Evolutionary conservation across 2,329 filamentous ascomycete species (phyloP), one percentile per base, ranked within the genome.

Genomic region (Fusarium verrucosum): DNA sequence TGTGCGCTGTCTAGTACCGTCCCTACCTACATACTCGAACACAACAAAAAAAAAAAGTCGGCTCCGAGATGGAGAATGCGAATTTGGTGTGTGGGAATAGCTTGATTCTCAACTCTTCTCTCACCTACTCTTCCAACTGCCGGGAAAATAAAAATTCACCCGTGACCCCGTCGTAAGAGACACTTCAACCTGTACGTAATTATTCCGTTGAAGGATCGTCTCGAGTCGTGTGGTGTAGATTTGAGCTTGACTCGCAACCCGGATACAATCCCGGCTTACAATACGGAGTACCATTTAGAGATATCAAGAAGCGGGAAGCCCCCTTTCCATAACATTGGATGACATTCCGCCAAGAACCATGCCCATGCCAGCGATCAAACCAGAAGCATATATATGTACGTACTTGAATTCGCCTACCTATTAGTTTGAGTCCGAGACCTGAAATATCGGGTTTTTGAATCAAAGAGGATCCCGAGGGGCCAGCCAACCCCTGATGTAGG

Each of bases 131-230:
- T 54, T 44, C 13, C 38, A 56, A 65, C 43, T 69, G 56, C 57
- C 54, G 54, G 40, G 32, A 47, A 25, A 32, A 43, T 38, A 63
- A 40, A 52, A 54, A 40, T 38, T 41, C 45, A 47, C 54, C 52
- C 56, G 40, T 22, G 33, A 20, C 32, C 19, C 49, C 58, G 49
- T 58, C 53, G 52, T 43, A 19, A 28, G 42, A 46, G 25, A 28
- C n/a, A n/a, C 30, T 35, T 37, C 36, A 42, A 36, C 32, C 40
- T 46, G 38, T 69, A 70, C 65, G 68, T 70, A 69, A 69, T 62
- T 47, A 40, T 41, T 42, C 33, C 30, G 30, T 16, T 20, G 38
- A 25, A 36, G 36, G 38, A 14, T 17, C 32, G 54, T 35, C 37
- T 63, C 52, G 62, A 62, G 44, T 66, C 53, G 58, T 36, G 40